Evolutionary conservation across 1,284 basidiomycete species (phyloP), one percentile per base, ranked within the genome.

Genomic region (Ustilago esculenta): DNA sequence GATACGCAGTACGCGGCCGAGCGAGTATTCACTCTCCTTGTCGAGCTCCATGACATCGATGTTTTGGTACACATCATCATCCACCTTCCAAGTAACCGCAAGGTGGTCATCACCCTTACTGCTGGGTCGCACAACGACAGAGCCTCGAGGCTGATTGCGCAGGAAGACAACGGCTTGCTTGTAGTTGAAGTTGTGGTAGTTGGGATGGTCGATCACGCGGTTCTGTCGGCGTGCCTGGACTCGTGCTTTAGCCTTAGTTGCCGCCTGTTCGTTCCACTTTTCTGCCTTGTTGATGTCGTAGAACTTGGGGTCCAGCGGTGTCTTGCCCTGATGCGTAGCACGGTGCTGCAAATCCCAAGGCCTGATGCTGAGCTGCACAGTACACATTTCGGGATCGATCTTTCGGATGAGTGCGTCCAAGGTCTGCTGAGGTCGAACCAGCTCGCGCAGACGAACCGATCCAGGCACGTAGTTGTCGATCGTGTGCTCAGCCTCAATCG

Each of bases 21-120:
- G 87, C 24, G 90, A 75, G 53, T 84, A 85, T 56, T 85, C 85
- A 75, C 92, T 92, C 15, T 90, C 87, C 82, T 87, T 87, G 81
- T 87, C 84, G 40, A 87, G 81, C 79, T 99, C 96, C 24, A 90
- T 89, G 7, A 98, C 94, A 82, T 98, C 94, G 64, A 99, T 92
- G 81, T 99, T 97, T 82, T 98, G 96, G 84, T 92, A 98, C 18
- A 99, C 86, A 65, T 90, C 92, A 60, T 97, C 92, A 73, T 96
- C 95, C 10, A 99, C 94, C 84, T 98, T 98, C 96, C 96, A 99
- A 0, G 96, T 99, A 12, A 98, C 91, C 30, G 96, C 96, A 32
- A 99, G 86, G 83, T 98, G 96, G 79, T 97, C 89, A 34, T 87
- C 84, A 6, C 95, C 95, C 82, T 95, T 94, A 3, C 94, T 98